Conservation (phyloP, 2,329 filamentous ascomycete species). For the Lecanicillium sp. region DNA sequence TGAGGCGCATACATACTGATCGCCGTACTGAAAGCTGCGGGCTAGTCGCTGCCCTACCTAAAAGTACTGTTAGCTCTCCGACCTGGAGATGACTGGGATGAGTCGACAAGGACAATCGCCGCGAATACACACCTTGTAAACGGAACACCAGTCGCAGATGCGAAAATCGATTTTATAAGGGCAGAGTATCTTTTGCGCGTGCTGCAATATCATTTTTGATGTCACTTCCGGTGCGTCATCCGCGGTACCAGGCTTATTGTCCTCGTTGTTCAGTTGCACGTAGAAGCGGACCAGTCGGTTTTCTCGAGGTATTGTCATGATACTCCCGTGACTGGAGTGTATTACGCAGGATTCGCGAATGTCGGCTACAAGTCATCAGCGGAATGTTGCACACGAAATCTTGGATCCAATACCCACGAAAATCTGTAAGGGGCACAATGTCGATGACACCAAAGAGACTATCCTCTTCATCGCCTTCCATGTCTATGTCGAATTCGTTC, state of each 20-base stretch:
- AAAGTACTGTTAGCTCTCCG: too few species aligned
- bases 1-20: too few species aligned
- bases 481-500: slow-evolving; percentile 45
- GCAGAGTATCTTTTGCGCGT: slow-evolving; percentile 56
- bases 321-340: slow-evolving; percentile 46
- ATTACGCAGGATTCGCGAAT: slow-evolving; percentile 52
- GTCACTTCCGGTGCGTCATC: too few species aligned
- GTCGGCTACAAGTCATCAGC: too few species aligned
- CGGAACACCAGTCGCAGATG: too few species aligned
- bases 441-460: slow-evolving; percentile 54
- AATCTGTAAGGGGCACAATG: slow-evolving; percentile 48
- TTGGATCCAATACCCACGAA: too few species aligned
- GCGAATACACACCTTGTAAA: too few species aligned
- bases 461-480: slow-evolving; percentile 54
- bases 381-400: too few species aligned
- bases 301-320: slow-evolving; percentile 58
- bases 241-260: slow-evolving; percentile 41
- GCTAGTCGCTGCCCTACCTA: slow-evolving; percentile 59
- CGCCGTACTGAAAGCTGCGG: slow-evolving; percentile 42
- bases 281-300: slow-evolving; percentile 53
- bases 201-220: slow-evolving; percentile 42
- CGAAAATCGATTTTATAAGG: too few species aligned
- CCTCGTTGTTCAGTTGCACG: slow-evolving; percentile 47
- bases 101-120: too few species aligned
- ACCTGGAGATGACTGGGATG: too few species aligned